Conservation (phyloP, 148 eudicot species). For the Rhododendron vialii region DNA sequence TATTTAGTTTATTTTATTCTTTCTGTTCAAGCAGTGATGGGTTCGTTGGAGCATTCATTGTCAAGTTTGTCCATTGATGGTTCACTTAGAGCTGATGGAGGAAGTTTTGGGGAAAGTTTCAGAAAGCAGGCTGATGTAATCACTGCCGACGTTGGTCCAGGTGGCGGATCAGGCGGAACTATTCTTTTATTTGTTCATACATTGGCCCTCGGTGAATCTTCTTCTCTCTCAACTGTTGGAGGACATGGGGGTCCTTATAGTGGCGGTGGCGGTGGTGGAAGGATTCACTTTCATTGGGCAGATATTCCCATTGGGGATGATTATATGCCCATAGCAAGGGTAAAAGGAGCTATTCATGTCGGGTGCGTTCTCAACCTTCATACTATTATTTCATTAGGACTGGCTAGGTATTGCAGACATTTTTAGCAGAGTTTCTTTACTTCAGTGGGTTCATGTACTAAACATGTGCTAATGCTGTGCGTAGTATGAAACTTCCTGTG, state of each 20-base stretch:
- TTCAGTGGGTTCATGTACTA: background rate
- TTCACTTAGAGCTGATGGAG: slow-evolving; percentile 75
- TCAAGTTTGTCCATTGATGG: slow-evolving; percentile 60
- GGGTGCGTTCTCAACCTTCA: slow-evolving; percentile 45
- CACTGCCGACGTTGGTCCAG: slow-evolving; percentile 46
- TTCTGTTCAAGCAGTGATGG: slow-evolving; percentile 67
- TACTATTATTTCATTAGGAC: background rate
- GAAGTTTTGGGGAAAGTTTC: slow-evolving; percentile 56
- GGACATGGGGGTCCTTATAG: slow-evolving; percentile 83
- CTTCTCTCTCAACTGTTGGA: slow-evolving; percentile 70
- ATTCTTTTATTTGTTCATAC: slow-evolving; percentile 78
- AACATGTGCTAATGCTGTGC: background rate
- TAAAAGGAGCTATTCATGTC: slow-evolving; percentile 51
- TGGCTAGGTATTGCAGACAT: background rate
- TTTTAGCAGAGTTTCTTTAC: background rate
- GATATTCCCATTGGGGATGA: slow-evolving; percentile 75
- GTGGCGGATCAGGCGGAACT: slow-evolving; percentile 99
- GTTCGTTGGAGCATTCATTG: slow-evolving; percentile 81
- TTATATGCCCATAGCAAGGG: slow-evolving; percentile 71
- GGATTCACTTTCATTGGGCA: slow-evolving; percentile 94
- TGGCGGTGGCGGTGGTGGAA: slow-evolving; percentile 96
- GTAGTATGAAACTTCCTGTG: background rate
- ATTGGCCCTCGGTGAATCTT: slow-evolving; percentile 51
- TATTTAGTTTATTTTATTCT: background rate
- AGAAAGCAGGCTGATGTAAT: slow-evolving; percentile 21